A percentile compares a stretch with the other conserved stretches of the same genome.
Conservation (phyloP, 768 basidiomycete genomes). For the Crassisporium funariophilum region DNA sequence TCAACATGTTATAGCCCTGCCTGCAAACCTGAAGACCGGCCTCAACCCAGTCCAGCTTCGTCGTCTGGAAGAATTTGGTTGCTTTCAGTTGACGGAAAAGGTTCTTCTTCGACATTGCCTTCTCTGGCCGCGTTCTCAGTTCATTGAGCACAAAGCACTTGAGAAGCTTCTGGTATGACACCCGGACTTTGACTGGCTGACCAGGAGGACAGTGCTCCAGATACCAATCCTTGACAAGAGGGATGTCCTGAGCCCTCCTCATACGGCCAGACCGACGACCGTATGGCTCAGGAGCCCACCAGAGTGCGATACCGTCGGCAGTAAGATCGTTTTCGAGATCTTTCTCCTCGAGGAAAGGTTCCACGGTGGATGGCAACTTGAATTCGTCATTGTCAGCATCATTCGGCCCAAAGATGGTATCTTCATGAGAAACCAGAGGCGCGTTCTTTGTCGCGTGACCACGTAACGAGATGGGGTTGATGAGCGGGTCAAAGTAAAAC, state of each 20-base stretch:
- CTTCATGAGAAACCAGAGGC: slow-evolving; percentile 86
- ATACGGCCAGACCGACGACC: slow-evolving; percentile 89
- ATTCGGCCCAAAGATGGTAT: slow-evolving; percentile 88
- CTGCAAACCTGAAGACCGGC: slow-evolving; percentile 97
- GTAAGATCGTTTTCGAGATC: slow-evolving; percentile 88
- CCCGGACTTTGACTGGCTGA: slow-evolving; percentile 96
- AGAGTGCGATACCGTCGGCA: slow-evolving; percentile 94
- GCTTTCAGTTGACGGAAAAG: slow-evolving; percentile 93
- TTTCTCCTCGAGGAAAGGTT: slow-evolving; percentile 80
- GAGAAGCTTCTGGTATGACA: slow-evolving; percentile 97
- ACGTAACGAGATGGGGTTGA: slow-evolving; percentile 95
- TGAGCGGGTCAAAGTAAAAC: slow-evolving; percentile 98
- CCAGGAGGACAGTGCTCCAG: slow-evolving; percentile 96
- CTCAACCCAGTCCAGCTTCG: slow-evolving; percentile 98
- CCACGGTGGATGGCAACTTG: slow-evolving; percentile 73
- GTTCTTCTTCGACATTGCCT: slow-evolving; percentile 98
- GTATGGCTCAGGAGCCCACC: slow-evolving; percentile 99
- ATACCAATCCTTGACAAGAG: slow-evolving; percentile 98
- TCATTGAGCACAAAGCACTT: slow-evolving; percentile 97
- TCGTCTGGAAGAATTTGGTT: slow-evolving; percentile 99
- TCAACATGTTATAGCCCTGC: slow-evolving; percentile 99
- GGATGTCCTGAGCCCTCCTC: slow-evolving; percentile 93
- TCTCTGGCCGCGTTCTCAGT: slow-evolving; percentile 84
- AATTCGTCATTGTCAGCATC: slow-evolving; percentile 87
- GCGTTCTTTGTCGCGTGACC: slow-evolving; percentile 82